Conservation (phyloP, 345 rosid genomes). For the Cardiospermum halicacabum region DNA sequence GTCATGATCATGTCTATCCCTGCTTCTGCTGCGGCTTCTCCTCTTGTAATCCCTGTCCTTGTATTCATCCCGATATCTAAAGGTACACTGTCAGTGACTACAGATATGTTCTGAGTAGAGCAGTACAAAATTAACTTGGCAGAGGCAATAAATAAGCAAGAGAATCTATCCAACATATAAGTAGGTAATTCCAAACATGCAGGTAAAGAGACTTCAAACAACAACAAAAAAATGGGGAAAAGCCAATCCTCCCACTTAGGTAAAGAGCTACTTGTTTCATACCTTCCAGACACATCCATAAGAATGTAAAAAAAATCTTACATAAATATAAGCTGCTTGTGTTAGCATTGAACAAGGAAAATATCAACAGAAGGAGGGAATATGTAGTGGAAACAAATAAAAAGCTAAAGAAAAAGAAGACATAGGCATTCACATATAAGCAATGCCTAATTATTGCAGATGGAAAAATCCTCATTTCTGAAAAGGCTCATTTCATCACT, state of each 20-base stretch:
- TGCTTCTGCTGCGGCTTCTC: conserved; percentile 51
- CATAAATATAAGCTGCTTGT: not conserved
- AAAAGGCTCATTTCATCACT: too few relatives aligned
- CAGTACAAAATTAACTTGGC: too few relatives aligned
- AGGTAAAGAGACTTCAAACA: not conserved
- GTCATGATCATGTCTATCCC: conserved; percentile 44
- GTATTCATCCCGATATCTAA: conserved; percentile 44
- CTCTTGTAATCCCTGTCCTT: conserved; percentile 39
- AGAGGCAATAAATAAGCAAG: too few relatives aligned
- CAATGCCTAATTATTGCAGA: too few relatives aligned
- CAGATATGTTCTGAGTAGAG: not conserved
- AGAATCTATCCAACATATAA: not conserved
- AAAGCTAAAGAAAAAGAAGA: too few relatives aligned
- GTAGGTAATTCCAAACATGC: not conserved
- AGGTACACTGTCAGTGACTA: conserved; percentile 10
- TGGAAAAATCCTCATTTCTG: too few relatives aligned
- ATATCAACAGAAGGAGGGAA: too few relatives aligned
- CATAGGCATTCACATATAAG: not conserved
- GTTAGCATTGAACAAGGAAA: not conserved
- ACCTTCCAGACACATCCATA: not conserved
- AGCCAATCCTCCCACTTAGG: not conserved
- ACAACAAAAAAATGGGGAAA: not conserved
- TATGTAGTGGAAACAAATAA: too few relatives aligned
- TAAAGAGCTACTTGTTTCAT: conserved; percentile 1
- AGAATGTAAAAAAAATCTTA: too few relatives aligned